Percentiles rank a stretch among this genome's conserved stretches.
phyloP scores from a whole-genome alignment of 148 eudicot species.

The Salicornia ramosissima region DNA sequence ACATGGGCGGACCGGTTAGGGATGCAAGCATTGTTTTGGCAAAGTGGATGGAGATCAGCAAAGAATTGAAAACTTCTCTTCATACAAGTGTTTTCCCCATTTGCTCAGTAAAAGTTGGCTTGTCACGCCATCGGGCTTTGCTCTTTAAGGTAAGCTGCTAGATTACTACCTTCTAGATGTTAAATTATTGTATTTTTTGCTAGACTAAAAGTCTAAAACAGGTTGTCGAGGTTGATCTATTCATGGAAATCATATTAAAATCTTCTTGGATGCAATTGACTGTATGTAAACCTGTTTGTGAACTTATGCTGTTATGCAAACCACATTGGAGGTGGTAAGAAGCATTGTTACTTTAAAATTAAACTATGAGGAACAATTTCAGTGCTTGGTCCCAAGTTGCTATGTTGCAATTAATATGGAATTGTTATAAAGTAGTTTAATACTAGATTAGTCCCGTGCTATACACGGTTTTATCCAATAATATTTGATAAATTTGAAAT shows the following conservation, averaged over 20 bases:
- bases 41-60: constrained; percentile 82
- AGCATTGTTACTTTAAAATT: neutral
- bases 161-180: constrained; percentile 6
- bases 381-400: too few relatives aligned
- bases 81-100: constrained; percentile 82
- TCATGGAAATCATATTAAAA: neutral
- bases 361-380: neutral
- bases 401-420: too few relatives aligned
- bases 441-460: too few relatives aligned
- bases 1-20: constrained; percentile 90
- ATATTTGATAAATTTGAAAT: too few relatives aligned
- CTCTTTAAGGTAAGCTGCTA: constrained; percentile 79
- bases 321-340: neutral
- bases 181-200: too few relatives aligned
- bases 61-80: constrained; percentile 76
- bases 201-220: too few relatives aligned
- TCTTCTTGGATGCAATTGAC: neutral
- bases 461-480: too few relatives aligned
- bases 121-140: constrained; percentile 91
- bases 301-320: neutral
- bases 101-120: constrained; percentile 79
- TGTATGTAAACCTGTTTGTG: neutral
- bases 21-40: constrained; percentile 70
- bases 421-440: too few relatives aligned
- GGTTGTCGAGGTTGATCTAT: neutral